Evolutionary conservation across 441 rosid genomes (phyloP).

Genomic region (Flueggea neowawraea): DNA sequence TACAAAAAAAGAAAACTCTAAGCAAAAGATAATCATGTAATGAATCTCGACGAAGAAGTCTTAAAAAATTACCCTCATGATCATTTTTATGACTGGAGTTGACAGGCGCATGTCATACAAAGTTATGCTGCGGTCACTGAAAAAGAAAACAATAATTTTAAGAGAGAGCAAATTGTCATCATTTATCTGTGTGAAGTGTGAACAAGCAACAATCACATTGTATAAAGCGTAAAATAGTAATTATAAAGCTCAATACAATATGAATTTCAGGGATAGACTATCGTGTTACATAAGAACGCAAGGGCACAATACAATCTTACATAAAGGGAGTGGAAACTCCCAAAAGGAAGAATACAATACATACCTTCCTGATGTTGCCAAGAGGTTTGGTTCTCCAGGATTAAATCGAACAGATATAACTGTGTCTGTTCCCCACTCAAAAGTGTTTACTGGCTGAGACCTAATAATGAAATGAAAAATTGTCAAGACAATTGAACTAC

Average conservation of each 20-base stretch:
- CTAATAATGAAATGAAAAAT: constrained; percentile 29
- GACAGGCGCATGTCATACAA: constrained; percentile 89
- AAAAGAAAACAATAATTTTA: constrained; percentile 13
- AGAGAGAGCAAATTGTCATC: not conserved
- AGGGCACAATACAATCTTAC: too few species aligned
- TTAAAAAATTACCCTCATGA: constrained; percentile 62
- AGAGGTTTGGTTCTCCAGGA: constrained; percentile 87
- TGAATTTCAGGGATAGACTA: too few species aligned
- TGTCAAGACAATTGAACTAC: constrained; percentile 9
- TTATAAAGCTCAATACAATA: too few species aligned
- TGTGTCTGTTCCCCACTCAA: constrained; percentile 88
- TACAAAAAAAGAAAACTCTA: too few species aligned
- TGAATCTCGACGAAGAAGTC: not conserved
- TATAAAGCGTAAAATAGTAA: too few species aligned
- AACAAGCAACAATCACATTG: too few species aligned
- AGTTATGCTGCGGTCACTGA: constrained; percentile 82
- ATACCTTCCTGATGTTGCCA: constrained; percentile 85
- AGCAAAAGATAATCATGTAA: too few species aligned
- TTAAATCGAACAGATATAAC: constrained; percentile 84
- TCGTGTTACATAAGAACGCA: too few species aligned
- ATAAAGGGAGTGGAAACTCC: too few species aligned
- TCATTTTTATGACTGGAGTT: constrained; percentile 72
- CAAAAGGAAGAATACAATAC: not conserved
- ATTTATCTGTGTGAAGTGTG: too few species aligned
- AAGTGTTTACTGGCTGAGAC: constrained; percentile 83